Evolutionary conservation across 2,329 filamentous ascomycete species (phyloP).

Genomic region (Pseudopithomyces maydicus): DNA sequence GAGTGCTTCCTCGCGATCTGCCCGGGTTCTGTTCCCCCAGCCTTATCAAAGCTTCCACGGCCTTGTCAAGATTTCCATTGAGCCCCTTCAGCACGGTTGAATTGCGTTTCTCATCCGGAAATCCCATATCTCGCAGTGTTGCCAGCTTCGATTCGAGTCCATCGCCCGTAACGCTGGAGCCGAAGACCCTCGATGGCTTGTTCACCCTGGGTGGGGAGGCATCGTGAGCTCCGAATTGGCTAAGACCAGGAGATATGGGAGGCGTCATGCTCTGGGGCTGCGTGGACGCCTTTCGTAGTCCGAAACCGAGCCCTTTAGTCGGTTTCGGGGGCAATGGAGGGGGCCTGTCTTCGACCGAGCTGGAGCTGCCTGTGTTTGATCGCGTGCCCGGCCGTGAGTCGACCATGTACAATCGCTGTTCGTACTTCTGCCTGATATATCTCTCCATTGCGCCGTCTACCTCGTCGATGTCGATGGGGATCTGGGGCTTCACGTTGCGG

Average conservation of each 20-base stretch:
- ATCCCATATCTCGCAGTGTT: constrained; percentile 88
- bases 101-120: constrained; percentile 81
- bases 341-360: constrained; percentile 59
- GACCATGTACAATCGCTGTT: constrained; percentile 62
- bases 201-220: constrained; percentile 54
- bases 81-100: constrained; percentile 79
- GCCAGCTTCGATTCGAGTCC: constrained; percentile 77
- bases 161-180: constrained; percentile 65
- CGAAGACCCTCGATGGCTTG: constrained; percentile 71
- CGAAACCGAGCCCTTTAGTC: constrained; percentile 65
- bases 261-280: constrained; percentile 65
- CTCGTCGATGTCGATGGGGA: constrained; percentile 90
- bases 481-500: constrained; percentile 77
- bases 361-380: constrained; percentile 62
- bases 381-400: constrained; percentile 49
- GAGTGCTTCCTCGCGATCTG: constrained; percentile 53
- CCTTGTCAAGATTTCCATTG: constrained; percentile 81
- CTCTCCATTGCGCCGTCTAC: constrained; percentile 93
- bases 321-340: constrained; percentile 66
- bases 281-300: constrained; percentile 72
- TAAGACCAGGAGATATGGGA: constrained; percentile 39
- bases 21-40: constrained; percentile 66
- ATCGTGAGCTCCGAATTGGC: constrained; percentile 35
- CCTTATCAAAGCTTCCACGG: constrained; percentile 82
- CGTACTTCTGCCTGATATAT: constrained; percentile 94